phyloP scores from a whole-genome alignment of 768 basidiomycete species.

The Phylloporus arenicola region DNA sequence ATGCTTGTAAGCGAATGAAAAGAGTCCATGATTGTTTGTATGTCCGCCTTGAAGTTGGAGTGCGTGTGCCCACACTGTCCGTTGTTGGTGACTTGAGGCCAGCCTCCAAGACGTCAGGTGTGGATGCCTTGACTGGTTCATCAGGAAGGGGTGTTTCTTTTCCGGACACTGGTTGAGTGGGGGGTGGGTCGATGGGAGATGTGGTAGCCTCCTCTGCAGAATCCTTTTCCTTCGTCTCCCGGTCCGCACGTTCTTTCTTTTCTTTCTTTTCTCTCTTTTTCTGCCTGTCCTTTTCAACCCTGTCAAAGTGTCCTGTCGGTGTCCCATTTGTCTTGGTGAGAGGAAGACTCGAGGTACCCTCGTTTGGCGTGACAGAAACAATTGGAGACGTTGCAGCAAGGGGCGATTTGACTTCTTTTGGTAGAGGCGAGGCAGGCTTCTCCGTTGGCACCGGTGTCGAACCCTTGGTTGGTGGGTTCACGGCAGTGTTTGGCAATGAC shows the following conservation, averaged over 20 bases:
- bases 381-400: conserved; percentile 34
- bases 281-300: conserved; percentile 49
- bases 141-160: conserved; percentile 36
- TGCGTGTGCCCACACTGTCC: conserved; percentile 59
- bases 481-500: conserved; percentile 39
- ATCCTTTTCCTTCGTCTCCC: conserved; percentile 36
- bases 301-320: conserved; percentile 37
- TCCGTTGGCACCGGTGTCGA: conserved; percentile 33
- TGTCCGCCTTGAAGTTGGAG: conserved; percentile 62
- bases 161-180: conserved; percentile 31
- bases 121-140: conserved; percentile 20
- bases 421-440: conserved; percentile 31
- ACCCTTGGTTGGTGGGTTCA: conserved; percentile 31
- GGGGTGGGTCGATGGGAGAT: conserved; percentile 21
- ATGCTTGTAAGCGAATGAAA: conserved; percentile 62
- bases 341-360: conserved; percentile 32
- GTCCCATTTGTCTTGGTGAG: conserved; percentile 31
- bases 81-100: conserved; percentile 53
- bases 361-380: conserved; percentile 26
- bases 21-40: conserved; percentile 79
- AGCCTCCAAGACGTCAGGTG: conserved; percentile 22
- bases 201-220: conserved; percentile 31
- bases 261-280: conserved; percentile 64
- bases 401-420: conserved; percentile 31
- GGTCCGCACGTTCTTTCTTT: conserved; percentile 46